Base-by-base conservation (phyloP, 352 stramenopile genomes). In the Thalassiosira pacifica region DNA sequence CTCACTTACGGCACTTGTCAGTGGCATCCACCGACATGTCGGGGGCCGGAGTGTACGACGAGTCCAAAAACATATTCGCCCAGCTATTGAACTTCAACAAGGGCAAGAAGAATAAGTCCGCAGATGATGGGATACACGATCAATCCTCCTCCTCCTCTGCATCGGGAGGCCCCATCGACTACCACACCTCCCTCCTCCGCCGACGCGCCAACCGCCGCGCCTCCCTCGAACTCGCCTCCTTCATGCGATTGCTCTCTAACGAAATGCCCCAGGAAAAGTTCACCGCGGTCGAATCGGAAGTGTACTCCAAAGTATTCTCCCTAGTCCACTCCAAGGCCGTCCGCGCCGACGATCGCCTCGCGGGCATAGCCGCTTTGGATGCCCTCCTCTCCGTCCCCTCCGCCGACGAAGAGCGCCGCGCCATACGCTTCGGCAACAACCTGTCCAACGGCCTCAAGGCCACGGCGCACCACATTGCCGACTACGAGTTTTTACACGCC, bases 241-340 rank as follows among this genome's bases (percentile, higher is more conserved):
- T 95, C 22, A 31, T 96, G 10, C 88, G 84, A 37, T 85, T 90
- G 29, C 84, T 95, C 0, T 85, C 89, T 2, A 87, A 94, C 67
- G 91, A 96, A 90, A 94, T 95, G 85, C 89, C 89, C 10, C 79
- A 93, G n/a, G 93, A 96, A 66, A 75, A 89, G 81, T 96, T 92
- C 68, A 83, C 75, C 8, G 60, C 55, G 24, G 84, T 95, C 0
- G 91, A 96, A 86, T 89, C 73, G 34, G 89, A 96, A 79, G 87
- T 95, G 0, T 94, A 94, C 75, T 90, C 89, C 8, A 83, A 74
- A 24, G 65, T 95, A 27, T 95, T 96, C 79, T 84, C 83, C 16
- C 70, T 96, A 0, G 85, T 96, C 0, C 89, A 95, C 78, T 92
- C 83, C 5, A 87, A 85, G 66, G 45, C 84, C 19, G 22, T 55